These are phyloP conservation scores for Pistacia vera DNA, from an alignment of 345 rosid genomes.

Conservation along the genomic window DNA sequence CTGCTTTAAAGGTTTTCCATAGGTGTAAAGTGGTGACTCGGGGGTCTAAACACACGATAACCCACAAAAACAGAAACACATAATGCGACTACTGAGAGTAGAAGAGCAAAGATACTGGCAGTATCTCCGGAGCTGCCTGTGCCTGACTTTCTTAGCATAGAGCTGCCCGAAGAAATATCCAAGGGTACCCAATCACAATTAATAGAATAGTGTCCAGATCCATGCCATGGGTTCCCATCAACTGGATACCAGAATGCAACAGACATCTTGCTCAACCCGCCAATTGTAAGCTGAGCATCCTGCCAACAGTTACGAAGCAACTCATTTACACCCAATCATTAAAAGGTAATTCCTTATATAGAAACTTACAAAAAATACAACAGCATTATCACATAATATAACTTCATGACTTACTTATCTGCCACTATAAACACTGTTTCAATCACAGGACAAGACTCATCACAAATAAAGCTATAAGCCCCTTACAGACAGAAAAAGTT, in stretches of 20 bases:
- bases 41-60: slow-evolving; percentile 45
- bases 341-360: slow-evolving; percentile 30
- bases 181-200: slow-evolving; percentile 82
- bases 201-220: slow-evolving; percentile 83
- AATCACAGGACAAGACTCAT: background rate
- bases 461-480: background rate
- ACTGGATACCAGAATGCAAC: slow-evolving; percentile 96
- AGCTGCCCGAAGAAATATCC: slow-evolving; percentile 56
- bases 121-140: slow-evolving; percentile 47
- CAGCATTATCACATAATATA: background rate
- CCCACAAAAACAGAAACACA: slow-evolving; percentile 64
- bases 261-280: slow-evolving; percentile 69
- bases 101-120: slow-evolving; percentile 59
- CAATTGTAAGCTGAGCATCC: slow-evolving; percentile 90
- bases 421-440: background rate
- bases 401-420: background rate
- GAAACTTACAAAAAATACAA: background rate
- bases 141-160: slow-evolving; percentile 32
- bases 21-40: slow-evolving; percentile 40
- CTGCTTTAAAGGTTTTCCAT: slow-evolving; percentile 43
- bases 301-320: slow-evolving; percentile 36
- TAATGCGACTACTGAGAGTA: slow-evolving; percentile 62
- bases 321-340: background rate
- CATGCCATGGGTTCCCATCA: slow-evolving; percentile 78
- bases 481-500: background rate